Percentiles rank a stretch among this genome's conserved stretches.
Evolutionary conservation across 441 rosid species (phyloP).

Genomic region (Pelargonium exstipulatum): DNA sequence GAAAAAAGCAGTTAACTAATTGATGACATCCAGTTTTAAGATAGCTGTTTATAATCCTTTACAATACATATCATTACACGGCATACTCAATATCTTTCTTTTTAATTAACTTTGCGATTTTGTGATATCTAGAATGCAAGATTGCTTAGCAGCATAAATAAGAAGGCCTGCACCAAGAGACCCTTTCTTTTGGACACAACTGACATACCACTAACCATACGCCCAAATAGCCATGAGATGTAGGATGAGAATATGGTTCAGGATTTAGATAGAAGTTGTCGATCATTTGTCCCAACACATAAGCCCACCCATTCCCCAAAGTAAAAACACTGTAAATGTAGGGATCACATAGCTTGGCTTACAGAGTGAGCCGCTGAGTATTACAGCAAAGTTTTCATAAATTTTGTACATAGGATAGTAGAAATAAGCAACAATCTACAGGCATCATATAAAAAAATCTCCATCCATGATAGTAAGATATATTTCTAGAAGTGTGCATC

Average conservation of each 20-base stretch:
- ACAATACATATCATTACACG: too few relatives aligned
- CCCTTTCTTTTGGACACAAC: not conserved
- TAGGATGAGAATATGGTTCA: not conserved
- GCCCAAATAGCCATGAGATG: conserved; percentile 3
- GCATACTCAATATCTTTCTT: too few relatives aligned
- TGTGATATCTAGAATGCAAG: not conserved
- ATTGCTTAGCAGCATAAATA: not conserved
- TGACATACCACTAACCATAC: not conserved
- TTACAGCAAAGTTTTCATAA: not conserved
- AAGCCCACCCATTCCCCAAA: not conserved
- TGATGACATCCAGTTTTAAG: not conserved
- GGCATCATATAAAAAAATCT: not conserved
- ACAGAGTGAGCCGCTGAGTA: not conserved
- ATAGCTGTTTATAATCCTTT: not conserved
- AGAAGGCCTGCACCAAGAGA: not conserved
- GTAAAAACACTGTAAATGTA: not conserved
- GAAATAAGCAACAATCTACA: not conserved
- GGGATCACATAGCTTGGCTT: not conserved
- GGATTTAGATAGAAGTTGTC: not conserved
- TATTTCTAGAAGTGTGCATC: not conserved
- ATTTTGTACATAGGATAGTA: not conserved
- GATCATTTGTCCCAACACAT: not conserved
- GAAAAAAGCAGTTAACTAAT: not conserved
- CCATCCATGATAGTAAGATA: not conserved
- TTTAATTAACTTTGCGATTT: too few relatives aligned